Conservation (phyloP, 2,329 filamentous ascomycete species). For the Alternaria solani region DNA sequence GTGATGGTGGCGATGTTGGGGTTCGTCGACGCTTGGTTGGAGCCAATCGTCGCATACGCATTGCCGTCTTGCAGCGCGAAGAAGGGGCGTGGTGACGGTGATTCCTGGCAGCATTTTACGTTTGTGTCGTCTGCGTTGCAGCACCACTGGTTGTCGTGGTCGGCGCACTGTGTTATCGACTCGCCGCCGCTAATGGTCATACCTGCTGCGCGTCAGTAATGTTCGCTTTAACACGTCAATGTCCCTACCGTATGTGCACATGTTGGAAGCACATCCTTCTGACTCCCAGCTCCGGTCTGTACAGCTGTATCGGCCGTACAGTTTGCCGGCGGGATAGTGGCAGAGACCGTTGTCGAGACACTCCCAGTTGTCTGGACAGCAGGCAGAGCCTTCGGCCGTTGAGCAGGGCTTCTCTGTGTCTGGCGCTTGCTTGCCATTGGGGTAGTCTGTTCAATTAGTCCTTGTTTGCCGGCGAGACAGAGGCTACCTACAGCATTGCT, state of each 20-base stretch:
- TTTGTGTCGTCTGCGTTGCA: constrained; percentile 41
- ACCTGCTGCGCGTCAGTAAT: constrained; percentile 22
- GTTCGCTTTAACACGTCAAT: too few species aligned
- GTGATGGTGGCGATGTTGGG: constrained; percentile 39
- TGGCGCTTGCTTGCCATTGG: constrained; percentile 39
- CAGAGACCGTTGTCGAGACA: constrained; percentile 51
- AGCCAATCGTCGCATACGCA: constrained; percentile 44
- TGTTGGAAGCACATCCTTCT: constrained; percentile 42
- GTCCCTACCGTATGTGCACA: constrained; percentile 46
- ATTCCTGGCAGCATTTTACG: constrained; percentile 46
- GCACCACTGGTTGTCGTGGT: constrained; percentile 48
- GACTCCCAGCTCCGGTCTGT: constrained; percentile 47
- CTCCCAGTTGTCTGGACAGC: constrained; percentile 48
- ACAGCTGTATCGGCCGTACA: constrained; percentile 48
- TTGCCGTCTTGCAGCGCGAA: constrained; percentile 43
- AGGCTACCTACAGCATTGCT: constrained; percentile 41
- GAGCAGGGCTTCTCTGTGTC: constrained; percentile 46
- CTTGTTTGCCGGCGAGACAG: neutral
- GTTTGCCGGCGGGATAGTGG: constrained; percentile 34
- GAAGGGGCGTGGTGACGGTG: constrained; percentile 42
- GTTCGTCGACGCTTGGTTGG: constrained; percentile 25
- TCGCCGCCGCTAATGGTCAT: constrained; percentile 39
- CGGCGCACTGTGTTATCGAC: constrained; percentile 42
- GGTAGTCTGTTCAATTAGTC: constrained; percentile 43
- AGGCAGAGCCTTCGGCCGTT: constrained; percentile 43